Evolutionary conservation across 805 yeast species (phyloP).

Genomic region (Spathaspora boniae): DNA sequence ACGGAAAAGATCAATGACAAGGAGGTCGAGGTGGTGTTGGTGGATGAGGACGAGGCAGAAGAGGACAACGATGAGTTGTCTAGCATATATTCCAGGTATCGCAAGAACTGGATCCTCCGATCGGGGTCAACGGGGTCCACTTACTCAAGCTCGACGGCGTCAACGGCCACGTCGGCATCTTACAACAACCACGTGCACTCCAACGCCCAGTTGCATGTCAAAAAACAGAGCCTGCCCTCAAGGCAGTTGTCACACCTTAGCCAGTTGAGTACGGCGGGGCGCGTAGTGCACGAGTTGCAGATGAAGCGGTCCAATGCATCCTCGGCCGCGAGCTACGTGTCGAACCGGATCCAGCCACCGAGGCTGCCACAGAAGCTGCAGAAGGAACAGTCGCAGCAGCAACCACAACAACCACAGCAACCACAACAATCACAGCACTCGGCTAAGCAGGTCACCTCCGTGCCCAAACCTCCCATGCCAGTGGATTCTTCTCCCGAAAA

Average conservation of each 20-base stretch:
- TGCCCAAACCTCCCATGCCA: too few species aligned
- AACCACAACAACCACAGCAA: slow-evolving; percentile 7
- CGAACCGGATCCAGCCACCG: slow-evolving; percentile 19
- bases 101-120: slow-evolving; percentile 25
- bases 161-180: neutral
- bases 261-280: slow-evolving; percentile 5
- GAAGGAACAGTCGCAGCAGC: too few species aligned
- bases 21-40: slow-evolving; percentile 41
- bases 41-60: slow-evolving; percentile 32
- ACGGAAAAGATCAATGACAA: slow-evolving; percentile 37
- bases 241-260: neutral
- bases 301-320: slow-evolving; percentile 6
- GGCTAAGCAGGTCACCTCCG: slow-evolving; percentile 10
- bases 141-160: slow-evolving; percentile 1
- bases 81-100: slow-evolving; percentile 41
- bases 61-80: slow-evolving; percentile 30
- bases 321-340: slow-evolving; percentile 16
- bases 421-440: slow-evolving; percentile 8
- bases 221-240: too few species aligned
- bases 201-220: neutral
- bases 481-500: too few species aligned
- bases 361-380: slow-evolving; percentile 1
- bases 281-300: slow-evolving; percentile 7
- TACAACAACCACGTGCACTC: neutral
- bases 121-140: slow-evolving; percentile 16